Percentiles rank a stretch among this genome's conserved stretches.
Conservation (phyloP, 2,329 filamentous ascomycete species). For the Colletotrichum sp. region DNA sequence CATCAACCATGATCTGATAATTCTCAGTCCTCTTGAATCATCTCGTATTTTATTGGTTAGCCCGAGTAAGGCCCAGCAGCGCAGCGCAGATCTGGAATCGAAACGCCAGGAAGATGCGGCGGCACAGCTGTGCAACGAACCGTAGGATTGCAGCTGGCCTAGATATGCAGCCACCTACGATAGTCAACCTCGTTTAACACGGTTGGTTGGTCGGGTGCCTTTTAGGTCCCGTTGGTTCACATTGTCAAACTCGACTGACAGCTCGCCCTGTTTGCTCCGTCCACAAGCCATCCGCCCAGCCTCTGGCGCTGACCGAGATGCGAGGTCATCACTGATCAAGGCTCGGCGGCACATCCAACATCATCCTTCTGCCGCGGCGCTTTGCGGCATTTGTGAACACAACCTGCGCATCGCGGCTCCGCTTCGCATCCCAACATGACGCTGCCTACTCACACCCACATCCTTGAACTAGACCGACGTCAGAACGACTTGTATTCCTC, state of each 20-base stretch:
- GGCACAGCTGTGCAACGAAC: conserved; percentile 2
- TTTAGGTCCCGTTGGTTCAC: conserved; percentile 1
- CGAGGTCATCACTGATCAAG: not conserved
- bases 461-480: not conserved
- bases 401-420: not conserved
- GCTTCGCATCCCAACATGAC: not conserved
- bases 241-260: conserved; percentile 2
- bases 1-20: conserved; percentile 13
- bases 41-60: not conserved
- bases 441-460: not conserved
- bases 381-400: not conserved
- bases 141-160: not conserved
- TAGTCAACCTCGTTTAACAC: not conserved
- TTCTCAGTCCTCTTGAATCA: not conserved
- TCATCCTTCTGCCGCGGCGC: not conserved
- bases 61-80: not conserved
- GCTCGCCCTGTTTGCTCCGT: not conserved
- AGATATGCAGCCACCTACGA: not conserved
- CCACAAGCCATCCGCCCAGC: not conserved
- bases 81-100: conserved; percentile 5
- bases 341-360: not conserved
- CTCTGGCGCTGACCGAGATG: not conserved
- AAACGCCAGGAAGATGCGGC: not conserved
- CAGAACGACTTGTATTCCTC: not conserved
- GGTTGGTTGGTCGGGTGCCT: not conserved